These are phyloP conservation scores for Colletotrichum cuscutae DNA, from an alignment of 2,329 filamentous ascomycete species.

Conservation along the genomic window DNA sequence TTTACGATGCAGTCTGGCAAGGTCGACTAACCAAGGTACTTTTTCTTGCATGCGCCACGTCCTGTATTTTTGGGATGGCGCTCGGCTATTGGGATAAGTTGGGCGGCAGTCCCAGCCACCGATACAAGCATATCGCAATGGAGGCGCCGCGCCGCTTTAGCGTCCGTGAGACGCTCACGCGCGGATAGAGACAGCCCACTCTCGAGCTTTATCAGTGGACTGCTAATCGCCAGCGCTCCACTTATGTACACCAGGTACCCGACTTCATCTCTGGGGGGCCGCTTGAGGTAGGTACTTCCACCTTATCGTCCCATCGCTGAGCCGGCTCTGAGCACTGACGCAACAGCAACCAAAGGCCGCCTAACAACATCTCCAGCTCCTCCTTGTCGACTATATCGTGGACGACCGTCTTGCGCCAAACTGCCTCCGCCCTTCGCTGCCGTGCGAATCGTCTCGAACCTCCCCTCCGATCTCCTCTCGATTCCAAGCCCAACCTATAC, in stretches of 20 bases:
- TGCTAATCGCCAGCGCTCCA: neutral
- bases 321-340: conserved; percentile 14
- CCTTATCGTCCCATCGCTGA: neutral
- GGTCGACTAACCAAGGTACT: neutral
- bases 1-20: neutral
- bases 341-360: neutral
- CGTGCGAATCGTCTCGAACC: neutral
- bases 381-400: neutral
- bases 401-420: neutral
- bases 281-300: neutral
- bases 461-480: neutral
- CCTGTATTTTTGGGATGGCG: neutral
- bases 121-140: neutral
- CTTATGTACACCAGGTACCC: neutral
- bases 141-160: no score
- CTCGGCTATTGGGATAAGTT: neutral
- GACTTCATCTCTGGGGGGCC: neutral
- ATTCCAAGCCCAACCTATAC: neutral
- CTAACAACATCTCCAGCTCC: conserved; percentile 6
- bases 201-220: neutral
- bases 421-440: neutral
- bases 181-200: neutral
- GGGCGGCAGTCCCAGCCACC: neutral
- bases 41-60: neutral
- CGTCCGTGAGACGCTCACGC: neutral